Base-by-base conservation (phyloP, 805 yeast genomes). In the Saturnispora sekii region DNA sequence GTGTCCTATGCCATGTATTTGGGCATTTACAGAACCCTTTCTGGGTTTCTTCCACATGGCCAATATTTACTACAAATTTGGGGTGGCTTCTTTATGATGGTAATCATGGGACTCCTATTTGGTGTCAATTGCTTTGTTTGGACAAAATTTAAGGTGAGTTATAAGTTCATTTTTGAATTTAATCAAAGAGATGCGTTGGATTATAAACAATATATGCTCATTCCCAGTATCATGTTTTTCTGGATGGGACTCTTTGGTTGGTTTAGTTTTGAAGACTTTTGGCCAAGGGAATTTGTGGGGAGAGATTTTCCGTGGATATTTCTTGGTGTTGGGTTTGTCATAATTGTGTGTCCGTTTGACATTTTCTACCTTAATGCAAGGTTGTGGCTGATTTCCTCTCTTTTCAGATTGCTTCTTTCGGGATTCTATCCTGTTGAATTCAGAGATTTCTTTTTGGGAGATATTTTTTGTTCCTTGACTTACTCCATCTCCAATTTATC, bases 391-490 rank as follows among this genome's bases (percentile, higher is more conserved):
- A 67, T 81, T 15, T 64, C 79, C 11, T 79, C 94, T 0, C 45
- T 80, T 1, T 75, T 89, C 71, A 70, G 98, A 56, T 65, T 93
- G 40, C 30, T 81, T 0, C 68, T 84, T 9, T 83, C 95, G 1
- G 97, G 97, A 0, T 68, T 88, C 35, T 93, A 82, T 56, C 96
- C 97, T 0, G 97, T 93, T 44, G 97, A 90, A 64, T 93, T 93
- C 59, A 73, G 89, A 46, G 98, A 93, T 63, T 90, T 93, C 69
- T 87, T 86, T 60, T 51, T 90, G 39, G 98, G 97, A 16, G 98
- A 93, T 62, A 80, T 93, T 29, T 68, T 90, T 42, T 84, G 95
- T 62, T 84, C 95, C 28, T 68, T 93, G 55, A 84, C 96, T 1
- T 93, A 93, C 63, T 74, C 96, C 0, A 68, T 87, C 67, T 84